Conservation (phyloP, 2,329 filamentous ascomycete genomes). For the Ophiostoma angusticollis region DNA sequence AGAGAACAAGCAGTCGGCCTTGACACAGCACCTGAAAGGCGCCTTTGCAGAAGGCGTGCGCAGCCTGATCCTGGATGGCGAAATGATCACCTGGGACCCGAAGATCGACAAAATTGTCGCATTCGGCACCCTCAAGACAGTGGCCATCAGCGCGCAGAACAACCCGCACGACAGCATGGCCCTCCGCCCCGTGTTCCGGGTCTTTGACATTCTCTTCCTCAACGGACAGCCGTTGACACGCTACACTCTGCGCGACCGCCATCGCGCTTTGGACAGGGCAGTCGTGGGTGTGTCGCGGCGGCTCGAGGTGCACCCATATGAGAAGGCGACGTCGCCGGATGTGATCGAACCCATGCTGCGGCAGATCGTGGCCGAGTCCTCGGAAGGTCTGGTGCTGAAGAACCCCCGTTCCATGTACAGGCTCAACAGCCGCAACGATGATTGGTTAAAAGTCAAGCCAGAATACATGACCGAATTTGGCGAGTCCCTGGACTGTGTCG, state of each 20-base stretch:
- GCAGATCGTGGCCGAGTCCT: constrained; percentile 72
- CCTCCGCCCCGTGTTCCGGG: constrained; percentile 63
- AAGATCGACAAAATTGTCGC: constrained; percentile 70
- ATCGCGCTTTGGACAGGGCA: constrained; percentile 58
- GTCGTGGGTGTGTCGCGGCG: constrained; percentile 59
- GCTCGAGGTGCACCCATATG: constrained; percentile 69
- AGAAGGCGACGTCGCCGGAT: constrained; percentile 49
- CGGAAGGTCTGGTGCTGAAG: constrained; percentile 85
- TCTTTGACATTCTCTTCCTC: constrained; percentile 85
- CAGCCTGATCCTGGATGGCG: constrained; percentile 85
- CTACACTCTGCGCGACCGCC: constrained; percentile 73
- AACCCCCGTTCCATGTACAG: constrained; percentile 80
- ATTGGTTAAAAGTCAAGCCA: constrained; percentile 98
- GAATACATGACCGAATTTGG: constrained; percentile 98
- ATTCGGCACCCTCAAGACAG: constrained; percentile 89
- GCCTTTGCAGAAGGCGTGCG: constrained; percentile 68
- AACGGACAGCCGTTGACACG: constrained; percentile 69
- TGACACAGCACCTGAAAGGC: constrained; percentile 66
- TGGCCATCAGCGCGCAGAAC: constrained; percentile 65
- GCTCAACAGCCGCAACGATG: constrained; percentile 80
- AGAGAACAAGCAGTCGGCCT: constrained; percentile 57
- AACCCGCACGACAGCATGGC: constrained; percentile 53
- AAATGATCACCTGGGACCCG: constrained; percentile 98
- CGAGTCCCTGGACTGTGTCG: constrained; percentile 77
- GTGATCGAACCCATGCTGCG: constrained; percentile 71